phyloP scores from a whole-genome alignment of 2,329 filamentous ascomycete genomes.

The Fusarium sp. region DNA sequence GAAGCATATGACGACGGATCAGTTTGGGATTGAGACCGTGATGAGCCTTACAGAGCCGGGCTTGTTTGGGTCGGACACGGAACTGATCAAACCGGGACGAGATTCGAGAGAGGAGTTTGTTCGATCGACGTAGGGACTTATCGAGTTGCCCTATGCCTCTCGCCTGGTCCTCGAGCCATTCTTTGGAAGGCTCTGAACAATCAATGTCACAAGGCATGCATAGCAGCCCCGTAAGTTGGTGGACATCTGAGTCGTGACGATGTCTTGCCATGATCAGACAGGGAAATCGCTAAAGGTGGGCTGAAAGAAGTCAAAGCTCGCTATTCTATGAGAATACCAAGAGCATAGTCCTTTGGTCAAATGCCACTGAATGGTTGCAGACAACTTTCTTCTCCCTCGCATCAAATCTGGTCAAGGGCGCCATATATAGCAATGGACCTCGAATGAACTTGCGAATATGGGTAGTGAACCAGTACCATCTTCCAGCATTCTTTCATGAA shows the following conservation, averaged over 20 bases:
- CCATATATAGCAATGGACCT: conserved; percentile 19
- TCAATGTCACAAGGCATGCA: conserved; percentile 45
- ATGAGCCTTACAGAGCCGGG: conserved; percentile 54
- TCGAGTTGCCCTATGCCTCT: conserved; percentile 35
- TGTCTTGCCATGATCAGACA: conserved; percentile 16
- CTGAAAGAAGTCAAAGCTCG: neutral
- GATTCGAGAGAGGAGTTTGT: conserved; percentile 46
- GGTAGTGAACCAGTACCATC: neutral
- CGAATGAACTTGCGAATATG: neutral
- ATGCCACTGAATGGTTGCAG: neutral
- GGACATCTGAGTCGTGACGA: conserved; percentile 27
- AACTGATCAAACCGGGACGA: conserved; percentile 43
- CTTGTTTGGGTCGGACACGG: conserved; percentile 39
- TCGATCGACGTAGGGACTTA: conserved; percentile 42
- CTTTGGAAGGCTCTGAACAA: conserved; percentile 42
- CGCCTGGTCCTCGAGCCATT: conserved; percentile 51
- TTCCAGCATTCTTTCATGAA: neutral
- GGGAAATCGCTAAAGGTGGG: neutral
- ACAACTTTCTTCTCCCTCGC: neutral
- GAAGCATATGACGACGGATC: conserved; percentile 54
- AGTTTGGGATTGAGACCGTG: conserved; percentile 52
- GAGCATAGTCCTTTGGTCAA: neutral
- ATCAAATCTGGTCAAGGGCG: neutral
- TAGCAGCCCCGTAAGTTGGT: conserved; percentile 49
- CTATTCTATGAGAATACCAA: conserved; percentile 9